A percentile compares a stretch with the other conserved stretches of the same genome.
phyloP scores from a whole-genome alignment of 2,329 filamentous ascomycete species.

The Colletotrichum gloeosporioides region DNA sequence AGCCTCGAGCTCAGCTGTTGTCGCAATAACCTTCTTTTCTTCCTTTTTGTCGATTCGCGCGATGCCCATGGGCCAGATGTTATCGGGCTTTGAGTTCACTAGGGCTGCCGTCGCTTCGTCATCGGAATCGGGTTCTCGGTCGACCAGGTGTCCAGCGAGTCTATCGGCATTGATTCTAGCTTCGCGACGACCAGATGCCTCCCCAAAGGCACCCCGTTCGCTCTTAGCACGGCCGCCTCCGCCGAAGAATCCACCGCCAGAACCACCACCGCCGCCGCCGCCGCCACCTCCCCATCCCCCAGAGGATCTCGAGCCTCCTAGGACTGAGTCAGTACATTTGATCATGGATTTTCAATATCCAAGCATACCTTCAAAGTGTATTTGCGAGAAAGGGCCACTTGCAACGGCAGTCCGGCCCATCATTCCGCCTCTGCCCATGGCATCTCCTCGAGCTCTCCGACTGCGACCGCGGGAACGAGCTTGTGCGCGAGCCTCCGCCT shows the following conservation, averaged over 20 bases:
- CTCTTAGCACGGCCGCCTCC: constrained; percentile 32
- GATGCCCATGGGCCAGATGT: constrained; percentile 60
- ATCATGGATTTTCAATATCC: too few species aligned
- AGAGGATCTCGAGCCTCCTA: constrained; percentile 21
- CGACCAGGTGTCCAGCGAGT: constrained; percentile 49
- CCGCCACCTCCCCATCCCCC: constrained; percentile 19
- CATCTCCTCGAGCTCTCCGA: constrained; percentile 48
- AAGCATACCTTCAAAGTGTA: constrained; percentile 20
- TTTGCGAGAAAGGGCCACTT: constrained; percentile 43
- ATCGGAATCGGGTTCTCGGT: constrained; percentile 25
- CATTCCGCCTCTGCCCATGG: constrained; percentile 47
- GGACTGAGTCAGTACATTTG: neutral
- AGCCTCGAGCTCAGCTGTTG: constrained; percentile 62
- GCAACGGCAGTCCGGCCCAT: constrained; percentile 39
- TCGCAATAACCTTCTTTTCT: constrained; percentile 57
- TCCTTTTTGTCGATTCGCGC: constrained; percentile 60
- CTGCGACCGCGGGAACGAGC: constrained; percentile 33
- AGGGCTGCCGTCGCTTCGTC: constrained; percentile 28
- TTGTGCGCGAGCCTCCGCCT: constrained; percentile 23
- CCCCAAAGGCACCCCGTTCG: constrained; percentile 42
- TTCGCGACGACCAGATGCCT: constrained; percentile 42
- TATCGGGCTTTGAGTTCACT: constrained; percentile 18
- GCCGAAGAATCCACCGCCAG: constrained; percentile 33
- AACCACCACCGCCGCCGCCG: constrained; percentile 19
- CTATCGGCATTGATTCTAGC: constrained; percentile 62